Conservation (phyloP, 768 basidiomycete genomes). For the Coprinopsis marcescibilis region DNA sequence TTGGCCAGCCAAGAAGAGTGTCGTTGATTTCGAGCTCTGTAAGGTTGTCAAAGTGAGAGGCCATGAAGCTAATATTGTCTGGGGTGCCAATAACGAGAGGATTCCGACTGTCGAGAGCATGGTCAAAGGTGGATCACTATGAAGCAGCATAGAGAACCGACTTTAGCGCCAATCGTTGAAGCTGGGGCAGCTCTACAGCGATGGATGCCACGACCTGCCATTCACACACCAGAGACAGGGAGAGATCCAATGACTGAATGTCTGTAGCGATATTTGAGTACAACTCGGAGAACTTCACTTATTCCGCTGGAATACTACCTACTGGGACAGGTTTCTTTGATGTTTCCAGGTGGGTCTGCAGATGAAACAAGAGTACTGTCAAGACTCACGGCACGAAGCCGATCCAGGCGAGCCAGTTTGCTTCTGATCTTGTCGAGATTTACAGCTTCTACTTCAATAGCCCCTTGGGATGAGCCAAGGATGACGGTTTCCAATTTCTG, state of each 20-base stretch:
- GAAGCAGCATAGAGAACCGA: slow-evolving; percentile 32
- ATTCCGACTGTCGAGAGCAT: slow-evolving; percentile 49
- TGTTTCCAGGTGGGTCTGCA: slow-evolving; percentile 42
- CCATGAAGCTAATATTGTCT: slow-evolving; percentile 24
- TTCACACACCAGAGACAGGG: slow-evolving; percentile 60
- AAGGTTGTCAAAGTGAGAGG: slow-evolving; percentile 43
- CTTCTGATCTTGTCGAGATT: slow-evolving; percentile 71
- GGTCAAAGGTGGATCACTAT: slow-evolving; percentile 14
- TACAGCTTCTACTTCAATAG: slow-evolving; percentile 84
- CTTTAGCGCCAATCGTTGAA: slow-evolving; percentile 75
- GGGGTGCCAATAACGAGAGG: slow-evolving; percentile 47
- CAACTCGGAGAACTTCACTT: slow-evolving; percentile 3
- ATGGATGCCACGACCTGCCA: slow-evolving; percentile 73
- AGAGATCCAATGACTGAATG: slow-evolving; percentile 77
- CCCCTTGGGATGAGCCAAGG: slow-evolving; percentile 77
- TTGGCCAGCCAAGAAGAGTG: slow-evolving; percentile 67
- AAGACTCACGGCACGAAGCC: slow-evolving; percentile 74
- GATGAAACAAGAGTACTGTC: slow-evolving; percentile 60
- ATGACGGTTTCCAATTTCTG: slow-evolving; percentile 54
- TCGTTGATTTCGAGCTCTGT: slow-evolving; percentile 69
- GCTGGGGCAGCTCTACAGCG: slow-evolving; percentile 47
- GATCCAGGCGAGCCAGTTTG: slow-evolving; percentile 60
- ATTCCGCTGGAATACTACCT: slow-evolving; percentile 30
- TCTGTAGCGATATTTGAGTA: slow-evolving; percentile 34
- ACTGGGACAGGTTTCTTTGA: slow-evolving; percentile 64